Evolutionary conservation across 2,329 filamentous ascomycete species (phyloP).

Genomic region (Cryphonectria radicalis): DNA sequence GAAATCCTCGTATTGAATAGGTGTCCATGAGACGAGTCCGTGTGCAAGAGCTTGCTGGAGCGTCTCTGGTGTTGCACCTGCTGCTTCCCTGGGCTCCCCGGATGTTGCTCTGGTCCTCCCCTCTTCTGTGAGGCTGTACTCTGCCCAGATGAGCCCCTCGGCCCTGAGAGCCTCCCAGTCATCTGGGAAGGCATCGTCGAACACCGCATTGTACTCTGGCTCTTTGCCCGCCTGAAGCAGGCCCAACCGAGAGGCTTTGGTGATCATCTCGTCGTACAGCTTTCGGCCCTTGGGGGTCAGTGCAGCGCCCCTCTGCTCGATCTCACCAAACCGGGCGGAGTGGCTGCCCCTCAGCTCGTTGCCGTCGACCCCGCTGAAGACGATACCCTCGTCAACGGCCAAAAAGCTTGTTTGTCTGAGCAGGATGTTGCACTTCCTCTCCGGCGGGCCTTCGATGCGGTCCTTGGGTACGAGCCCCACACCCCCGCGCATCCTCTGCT

Average conservation of each 20-base stretch:
- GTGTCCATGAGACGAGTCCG: slow-evolving; percentile 41
- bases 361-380: slow-evolving; percentile 38
- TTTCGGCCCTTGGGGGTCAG: slow-evolving; percentile 49
- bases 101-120: not conserved
- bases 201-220: slow-evolving; percentile 1
- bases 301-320: slow-evolving; percentile 57
- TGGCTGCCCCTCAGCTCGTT: slow-evolving; percentile 38
- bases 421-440: slow-evolving; percentile 48
- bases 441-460: slow-evolving; percentile 55
- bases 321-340: slow-evolving; percentile 56
- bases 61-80: not conserved
- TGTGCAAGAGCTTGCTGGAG: slow-evolving; percentile 33
- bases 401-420: slow-evolving; percentile 59
- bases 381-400: slow-evolving; percentile 52
- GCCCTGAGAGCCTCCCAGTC: slow-evolving; percentile 42
- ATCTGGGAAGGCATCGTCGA: slow-evolving; percentile 45
- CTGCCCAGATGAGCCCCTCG: slow-evolving; percentile 45
- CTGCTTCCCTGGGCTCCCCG: not conserved
- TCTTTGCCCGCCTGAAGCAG: slow-evolving; percentile 1
- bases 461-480: slow-evolving; percentile 50
- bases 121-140: slow-evolving; percentile 38
- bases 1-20: slow-evolving; percentile 60
- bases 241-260: slow-evolving; percentile 34
- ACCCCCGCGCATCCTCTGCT: slow-evolving; percentile 45
- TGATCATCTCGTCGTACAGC: slow-evolving; percentile 51